Conservation (phyloP, 176 grass and related monocot species). For the Carex kokanica region DNA sequence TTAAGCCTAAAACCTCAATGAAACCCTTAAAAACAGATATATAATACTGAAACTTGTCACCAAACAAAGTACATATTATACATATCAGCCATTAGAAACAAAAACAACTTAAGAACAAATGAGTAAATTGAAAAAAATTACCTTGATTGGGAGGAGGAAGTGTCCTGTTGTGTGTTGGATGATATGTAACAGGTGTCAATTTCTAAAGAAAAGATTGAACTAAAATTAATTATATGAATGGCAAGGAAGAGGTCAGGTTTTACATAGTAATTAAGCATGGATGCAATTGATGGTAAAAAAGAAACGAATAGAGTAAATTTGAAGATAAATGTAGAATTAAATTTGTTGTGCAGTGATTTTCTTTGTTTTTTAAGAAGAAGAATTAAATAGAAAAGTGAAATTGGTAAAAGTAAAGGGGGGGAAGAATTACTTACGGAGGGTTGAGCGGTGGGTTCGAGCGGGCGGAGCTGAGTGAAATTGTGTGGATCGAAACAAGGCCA, state of each 20-base stretch:
- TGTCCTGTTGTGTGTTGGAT: conserved; percentile 60
- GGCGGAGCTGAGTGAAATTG: conserved; percentile 85
- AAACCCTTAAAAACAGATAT: background rate
- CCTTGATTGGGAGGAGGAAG: conserved; percentile 84
- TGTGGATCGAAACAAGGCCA: conserved; percentile 83
- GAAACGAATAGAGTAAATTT: too few species aligned
- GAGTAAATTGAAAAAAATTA: conserved; percentile 26
- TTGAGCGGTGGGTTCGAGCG: conserved; percentile 61
- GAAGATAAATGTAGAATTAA: background rate
- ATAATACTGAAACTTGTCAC: background rate
- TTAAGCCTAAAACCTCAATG: background rate
- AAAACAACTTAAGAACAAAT: background rate
- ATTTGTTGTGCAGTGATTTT: background rate
- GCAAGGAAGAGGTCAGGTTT: background rate
- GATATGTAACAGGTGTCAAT: conserved; percentile 55
- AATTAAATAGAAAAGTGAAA: background rate
- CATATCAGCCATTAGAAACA: background rate
- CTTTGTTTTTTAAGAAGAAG: too few species aligned
- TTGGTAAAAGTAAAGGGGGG: background rate
- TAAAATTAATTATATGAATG: background rate
- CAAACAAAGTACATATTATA: background rate
- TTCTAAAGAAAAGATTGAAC: conserved; percentile 41
- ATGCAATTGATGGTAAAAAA: too few species aligned
- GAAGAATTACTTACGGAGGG: conserved; percentile 44
- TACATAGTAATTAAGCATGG: background rate